Conservation (phyloP, 208 protist genomes). For the Strigomonas culicis region DNA sequence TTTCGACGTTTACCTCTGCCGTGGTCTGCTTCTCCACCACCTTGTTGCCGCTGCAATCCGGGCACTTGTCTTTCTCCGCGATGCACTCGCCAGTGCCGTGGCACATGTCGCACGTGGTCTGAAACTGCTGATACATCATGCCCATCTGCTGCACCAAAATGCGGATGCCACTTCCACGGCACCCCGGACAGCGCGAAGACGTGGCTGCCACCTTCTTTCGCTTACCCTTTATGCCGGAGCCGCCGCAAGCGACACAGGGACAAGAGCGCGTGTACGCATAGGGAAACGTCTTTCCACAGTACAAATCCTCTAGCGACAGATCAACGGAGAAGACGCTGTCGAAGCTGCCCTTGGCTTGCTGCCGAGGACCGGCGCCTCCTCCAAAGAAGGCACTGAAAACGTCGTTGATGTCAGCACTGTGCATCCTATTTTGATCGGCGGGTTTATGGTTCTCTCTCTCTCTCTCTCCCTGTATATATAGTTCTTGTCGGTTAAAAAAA, state of each 20-base stretch:
- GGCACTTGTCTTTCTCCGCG: constrained; percentile 87
- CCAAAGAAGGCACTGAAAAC: constrained; percentile 64
- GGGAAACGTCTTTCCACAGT: constrained; percentile 67
- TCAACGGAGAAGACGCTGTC: constrained; percentile 44
- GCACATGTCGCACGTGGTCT: constrained; percentile 87
- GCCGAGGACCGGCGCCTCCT: constrained; percentile 18
- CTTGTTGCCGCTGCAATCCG: constrained; percentile 89
- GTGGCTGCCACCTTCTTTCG: constrained; percentile 12
- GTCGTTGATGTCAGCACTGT: constrained; percentile 29
- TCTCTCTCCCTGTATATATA: too few relatives aligned
- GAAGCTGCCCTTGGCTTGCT: constrained; percentile 23
- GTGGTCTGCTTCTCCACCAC: constrained; percentile 68
- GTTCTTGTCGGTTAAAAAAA: too few relatives aligned
- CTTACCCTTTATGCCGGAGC: constrained; percentile 27
- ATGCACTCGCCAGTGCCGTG: constrained; percentile 84
- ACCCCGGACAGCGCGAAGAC: constrained; percentile 60
- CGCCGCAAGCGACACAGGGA: constrained; percentile 53
- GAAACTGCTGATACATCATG: constrained; percentile 95
- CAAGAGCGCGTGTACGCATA: constrained; percentile 49
- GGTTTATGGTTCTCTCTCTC: too few relatives aligned
- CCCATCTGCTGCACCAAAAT: constrained; percentile 92
- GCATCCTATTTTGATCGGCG: too few relatives aligned
- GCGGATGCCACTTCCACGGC: constrained; percentile 89
- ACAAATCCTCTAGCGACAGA: constrained; percentile 70
- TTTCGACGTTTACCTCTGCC: constrained; percentile 42